phyloP scores from a whole-genome alignment of 1,139 yeast genomes.

The Pichia sorboxylosa region DNA sequence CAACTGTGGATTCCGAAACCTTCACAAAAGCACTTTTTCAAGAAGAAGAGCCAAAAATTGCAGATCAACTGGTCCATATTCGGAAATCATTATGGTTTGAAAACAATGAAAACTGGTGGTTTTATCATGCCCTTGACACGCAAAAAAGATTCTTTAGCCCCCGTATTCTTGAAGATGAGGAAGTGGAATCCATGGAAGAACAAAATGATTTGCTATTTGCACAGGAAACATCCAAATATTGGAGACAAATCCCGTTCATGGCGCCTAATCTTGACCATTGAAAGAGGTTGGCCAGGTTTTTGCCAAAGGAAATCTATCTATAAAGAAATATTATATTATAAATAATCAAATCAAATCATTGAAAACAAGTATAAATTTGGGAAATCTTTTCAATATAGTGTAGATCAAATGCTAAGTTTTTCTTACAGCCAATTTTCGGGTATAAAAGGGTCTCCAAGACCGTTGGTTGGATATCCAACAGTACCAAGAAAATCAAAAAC shows the following conservation, averaged over 20 bases:
- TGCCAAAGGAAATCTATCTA: no score
- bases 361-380: no score
- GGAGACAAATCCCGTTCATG: no score
- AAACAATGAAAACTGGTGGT: not conserved
- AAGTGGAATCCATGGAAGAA: not conserved
- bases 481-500: conserved; percentile 10
- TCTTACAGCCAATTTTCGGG: conserved; percentile 10
- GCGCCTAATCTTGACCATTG: no score
- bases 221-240: not conserved
- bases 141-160: not conserved
- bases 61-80: no score
- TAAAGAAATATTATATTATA: no score
- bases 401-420: not conserved
- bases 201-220: not conserved
- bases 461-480: conserved; percentile 1
- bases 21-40: no score
- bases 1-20: no score
- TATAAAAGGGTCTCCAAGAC: not conserved
- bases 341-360: no score
- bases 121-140: not conserved
- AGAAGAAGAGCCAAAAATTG: no score
- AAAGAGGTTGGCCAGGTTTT: no score
- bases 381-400: not conserved
- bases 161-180: not conserved
- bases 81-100: not conserved